A percentile compares a stretch with the other conserved stretches of the same genome.
phyloP scores from a whole-genome alignment of 768 basidiomycete genomes.

The Boletus rubroflammeus region DNA sequence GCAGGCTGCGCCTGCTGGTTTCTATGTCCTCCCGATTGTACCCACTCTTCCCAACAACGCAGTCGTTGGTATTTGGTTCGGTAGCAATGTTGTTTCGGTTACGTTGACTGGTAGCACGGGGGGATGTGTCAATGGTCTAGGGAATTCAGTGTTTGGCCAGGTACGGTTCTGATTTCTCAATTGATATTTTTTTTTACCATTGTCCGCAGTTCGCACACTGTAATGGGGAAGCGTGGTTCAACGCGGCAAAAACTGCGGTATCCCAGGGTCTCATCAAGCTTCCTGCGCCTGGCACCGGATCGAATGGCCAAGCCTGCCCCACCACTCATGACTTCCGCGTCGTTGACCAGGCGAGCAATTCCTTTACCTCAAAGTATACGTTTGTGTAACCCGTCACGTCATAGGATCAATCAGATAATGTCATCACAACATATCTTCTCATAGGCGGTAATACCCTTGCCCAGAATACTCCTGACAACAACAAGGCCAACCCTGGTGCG shows the following conservation, averaged over 20 bases:
- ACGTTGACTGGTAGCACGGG: conserved; percentile 22
- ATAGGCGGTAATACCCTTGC: conserved; percentile 21
- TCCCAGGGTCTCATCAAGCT: conserved; percentile 17
- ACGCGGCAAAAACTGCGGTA: conserved; percentile 19
- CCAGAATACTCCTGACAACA: conserved; percentile 25
- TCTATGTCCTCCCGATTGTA: conserved; percentile 18
- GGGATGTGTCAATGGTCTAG: conserved; percentile 23
- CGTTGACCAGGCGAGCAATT: conserved; percentile 21
- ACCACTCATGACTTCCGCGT: conserved; percentile 28
- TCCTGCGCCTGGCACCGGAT: conserved; percentile 19
- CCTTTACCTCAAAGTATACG: background rate
- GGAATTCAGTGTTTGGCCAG: conserved; percentile 24
- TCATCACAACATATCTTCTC: conserved; percentile 28
- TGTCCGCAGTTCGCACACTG: conserved; percentile 22
- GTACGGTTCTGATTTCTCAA: background rate
- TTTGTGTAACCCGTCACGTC: background rate
- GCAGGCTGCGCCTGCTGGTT: conserved; percentile 17
- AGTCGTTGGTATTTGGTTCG: conserved; percentile 28
- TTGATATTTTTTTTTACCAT: background rate
- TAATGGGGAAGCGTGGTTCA: conserved; percentile 25
- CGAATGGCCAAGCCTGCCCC: conserved; percentile 21
- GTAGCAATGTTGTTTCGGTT: conserved; percentile 23
- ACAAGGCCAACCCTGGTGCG: conserved; percentile 23
- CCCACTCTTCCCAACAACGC: conserved; percentile 24
- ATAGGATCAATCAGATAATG: conserved; percentile 29